Percentiles rank a stretch among this genome's conserved stretches.
phyloP scores from a whole-genome alignment of 148 eudicot genomes.

The Polygonum maritimum region DNA sequence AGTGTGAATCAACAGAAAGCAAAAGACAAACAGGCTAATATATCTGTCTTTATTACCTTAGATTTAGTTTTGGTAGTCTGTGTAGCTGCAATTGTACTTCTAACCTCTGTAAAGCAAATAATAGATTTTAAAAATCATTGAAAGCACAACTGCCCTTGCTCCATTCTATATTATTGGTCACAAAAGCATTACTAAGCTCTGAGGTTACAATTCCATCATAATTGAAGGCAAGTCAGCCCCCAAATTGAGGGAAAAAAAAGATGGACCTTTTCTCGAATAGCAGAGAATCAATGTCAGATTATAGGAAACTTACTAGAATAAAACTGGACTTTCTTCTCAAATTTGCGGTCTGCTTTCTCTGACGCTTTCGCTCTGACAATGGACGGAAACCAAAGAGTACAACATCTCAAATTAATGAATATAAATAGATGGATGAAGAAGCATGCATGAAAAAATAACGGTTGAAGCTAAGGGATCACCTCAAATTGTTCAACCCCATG shows the following conservation, averaged over 20 bases:
- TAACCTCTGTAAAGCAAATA: constrained; percentile 4
- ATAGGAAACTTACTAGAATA: constrained; percentile 41
- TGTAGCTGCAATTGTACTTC: constrained; percentile 6
- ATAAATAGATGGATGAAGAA: background rate
- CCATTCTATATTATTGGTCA: background rate
- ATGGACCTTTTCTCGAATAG: background rate
- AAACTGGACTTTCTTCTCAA: constrained; percentile 58
- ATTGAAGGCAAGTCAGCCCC: background rate
- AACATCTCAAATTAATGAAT: background rate
- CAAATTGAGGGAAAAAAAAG: background rate
- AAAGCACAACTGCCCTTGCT: too few species aligned
- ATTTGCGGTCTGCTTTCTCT: constrained; percentile 47
- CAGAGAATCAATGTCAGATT: background rate
- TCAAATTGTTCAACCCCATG: constrained; percentile 24
- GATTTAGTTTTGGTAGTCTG: constrained; percentile 7
- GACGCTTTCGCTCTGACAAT: constrained; percentile 29
- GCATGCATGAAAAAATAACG: background rate
- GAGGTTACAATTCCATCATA: background rate
- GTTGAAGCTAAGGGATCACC: constrained; percentile 6
- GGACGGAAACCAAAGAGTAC: background rate
- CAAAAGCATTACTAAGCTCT: background rate
- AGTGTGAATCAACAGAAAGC: background rate
- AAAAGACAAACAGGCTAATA: background rate
- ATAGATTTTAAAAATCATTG: background rate
- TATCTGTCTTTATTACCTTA: background rate